Percentiles rank a stretch among this genome's conserved stretches.
phyloP scores from a whole-genome alignment of 2,329 filamentous ascomycete species.

The Fusarium sp. region DNA sequence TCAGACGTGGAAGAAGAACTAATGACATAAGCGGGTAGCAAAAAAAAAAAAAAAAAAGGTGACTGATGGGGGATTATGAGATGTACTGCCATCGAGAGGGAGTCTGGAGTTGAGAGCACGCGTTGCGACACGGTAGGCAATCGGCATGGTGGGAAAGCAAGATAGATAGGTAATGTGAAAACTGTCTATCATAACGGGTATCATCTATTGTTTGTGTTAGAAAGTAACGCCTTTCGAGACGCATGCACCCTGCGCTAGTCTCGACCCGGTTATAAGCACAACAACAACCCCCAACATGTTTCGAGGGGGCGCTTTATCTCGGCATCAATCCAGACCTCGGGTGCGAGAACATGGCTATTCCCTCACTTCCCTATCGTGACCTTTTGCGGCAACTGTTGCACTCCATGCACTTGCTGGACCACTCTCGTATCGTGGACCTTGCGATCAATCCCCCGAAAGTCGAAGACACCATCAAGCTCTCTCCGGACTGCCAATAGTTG shows the following conservation, averaged over 20 bases:
- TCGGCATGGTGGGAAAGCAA: not conserved
- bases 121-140: accelerated
- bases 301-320: not conserved
- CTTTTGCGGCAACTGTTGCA: slow-evolving; percentile 58
- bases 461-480: slow-evolving; percentile 67
- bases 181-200: slow-evolving; percentile 31
- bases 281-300: too few species aligned
- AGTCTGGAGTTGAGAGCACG: accelerated
- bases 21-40: accelerated
- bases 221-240: not conserved
- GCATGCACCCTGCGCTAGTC: not conserved
- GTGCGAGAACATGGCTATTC: not conserved
- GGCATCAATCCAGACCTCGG: not conserved
- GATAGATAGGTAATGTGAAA: not conserved
- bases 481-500: slow-evolving; percentile 62
- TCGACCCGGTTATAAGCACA: not conserved
- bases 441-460: slow-evolving; percentile 67
- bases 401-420: slow-evolving; percentile 56
- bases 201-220: slow-evolving; percentile 21
- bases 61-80: too few species aligned
- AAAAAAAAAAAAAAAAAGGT: accelerated
- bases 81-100: accelerated
- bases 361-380: slow-evolving; percentile 54
- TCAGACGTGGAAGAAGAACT: slow-evolving; percentile 44
- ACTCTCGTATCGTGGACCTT: slow-evolving; percentile 68